Evolutionary conservation across 2,329 filamentous ascomycete genomes (phyloP).

Genomic region (Colletotrichum navitas): DNA sequence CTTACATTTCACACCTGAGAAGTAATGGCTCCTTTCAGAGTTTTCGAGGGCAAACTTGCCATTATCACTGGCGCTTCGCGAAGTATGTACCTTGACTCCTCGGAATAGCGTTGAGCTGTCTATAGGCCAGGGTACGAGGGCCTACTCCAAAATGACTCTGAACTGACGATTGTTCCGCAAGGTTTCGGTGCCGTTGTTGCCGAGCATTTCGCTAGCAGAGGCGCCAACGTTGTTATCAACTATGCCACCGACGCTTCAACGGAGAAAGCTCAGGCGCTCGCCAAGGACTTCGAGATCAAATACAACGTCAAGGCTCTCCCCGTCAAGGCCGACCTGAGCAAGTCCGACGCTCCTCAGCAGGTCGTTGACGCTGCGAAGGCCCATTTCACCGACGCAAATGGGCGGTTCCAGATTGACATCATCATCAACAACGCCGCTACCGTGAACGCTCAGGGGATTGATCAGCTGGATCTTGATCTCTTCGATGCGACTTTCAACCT

Average conservation of each 20-base stretch:
- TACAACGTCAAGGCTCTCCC: conserved; percentile 70
- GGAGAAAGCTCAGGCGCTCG: conserved; percentile 54
- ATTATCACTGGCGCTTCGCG: conserved; percentile 84
- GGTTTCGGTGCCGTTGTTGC: conserved; percentile 78
- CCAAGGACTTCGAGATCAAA: conserved; percentile 59
- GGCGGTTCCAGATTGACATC: conserved; percentile 78
- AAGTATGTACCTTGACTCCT: conserved; percentile 61
- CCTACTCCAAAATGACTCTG: neutral
- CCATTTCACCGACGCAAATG: conserved; percentile 65
- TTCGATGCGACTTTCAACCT: conserved; percentile 81
- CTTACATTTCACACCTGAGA: conserved; percentile 2
- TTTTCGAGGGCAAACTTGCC: conserved; percentile 79
- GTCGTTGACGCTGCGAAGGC: conserved; percentile 71
- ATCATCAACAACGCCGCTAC: conserved; percentile 89
- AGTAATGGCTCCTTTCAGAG: conserved; percentile 51
- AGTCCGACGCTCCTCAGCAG: conserved; percentile 68
- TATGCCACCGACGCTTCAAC: conserved; percentile 67
- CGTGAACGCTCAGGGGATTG: conserved; percentile 70
- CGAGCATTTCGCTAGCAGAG: conserved; percentile 78
- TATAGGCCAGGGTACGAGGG: neutral
- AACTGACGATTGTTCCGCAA: conserved; percentile 49
- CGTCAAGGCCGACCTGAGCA: conserved; percentile 79
- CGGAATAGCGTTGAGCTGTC: neutral
- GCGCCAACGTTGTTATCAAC: conserved; percentile 76
- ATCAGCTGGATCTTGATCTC: conserved; percentile 60